phyloP scores from a whole-genome alignment of 257 asterid species.

The Rubia yunnanensis region DNA sequence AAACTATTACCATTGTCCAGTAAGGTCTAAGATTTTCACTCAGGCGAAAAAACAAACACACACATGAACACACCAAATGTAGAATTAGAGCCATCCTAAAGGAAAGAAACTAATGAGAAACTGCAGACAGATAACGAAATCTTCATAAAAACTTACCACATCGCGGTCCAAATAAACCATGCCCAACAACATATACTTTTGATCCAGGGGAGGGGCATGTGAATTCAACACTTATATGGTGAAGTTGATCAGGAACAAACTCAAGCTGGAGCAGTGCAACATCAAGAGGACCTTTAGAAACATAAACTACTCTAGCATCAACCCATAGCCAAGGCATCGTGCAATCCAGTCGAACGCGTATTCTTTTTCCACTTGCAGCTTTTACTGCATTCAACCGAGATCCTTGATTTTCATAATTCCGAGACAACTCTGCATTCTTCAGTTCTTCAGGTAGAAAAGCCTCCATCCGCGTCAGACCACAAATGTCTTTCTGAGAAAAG shows the following conservation, averaged over 20 bases:
- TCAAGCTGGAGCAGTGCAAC: constrained; percentile 83
- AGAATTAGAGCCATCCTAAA: not conserved
- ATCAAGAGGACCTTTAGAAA: constrained; percentile 91
- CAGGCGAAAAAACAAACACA: not conserved
- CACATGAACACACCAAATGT: not conserved
- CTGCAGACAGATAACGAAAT: not conserved
- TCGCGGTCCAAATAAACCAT: constrained; percentile 97
- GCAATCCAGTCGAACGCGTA: constrained; percentile 73
- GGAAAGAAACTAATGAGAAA: not conserved
- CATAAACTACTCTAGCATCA: constrained; percentile 64
- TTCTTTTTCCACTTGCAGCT: constrained; percentile 31
- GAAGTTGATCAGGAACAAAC: constrained; percentile 55
- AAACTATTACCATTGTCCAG: not conserved
- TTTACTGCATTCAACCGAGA: constrained; percentile 25
- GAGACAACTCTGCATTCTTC: constrained; percentile 23
- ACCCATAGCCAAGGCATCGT: constrained; percentile 92
- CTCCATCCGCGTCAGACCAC: constrained; percentile 15
- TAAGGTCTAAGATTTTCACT: not conserved
- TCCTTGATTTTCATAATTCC: constrained; percentile 21
- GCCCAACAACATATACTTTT: constrained; percentile 80
- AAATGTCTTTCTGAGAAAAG: constrained; percentile 15
- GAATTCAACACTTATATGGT: constrained; percentile 56
- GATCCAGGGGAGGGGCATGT: constrained; percentile 75
- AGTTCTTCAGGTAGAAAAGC: constrained; percentile 21
- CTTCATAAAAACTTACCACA: constrained; percentile 42